Conservation (phyloP, 495 filamentous ascomycete species). For the Ramalina intermedia region DNA sequence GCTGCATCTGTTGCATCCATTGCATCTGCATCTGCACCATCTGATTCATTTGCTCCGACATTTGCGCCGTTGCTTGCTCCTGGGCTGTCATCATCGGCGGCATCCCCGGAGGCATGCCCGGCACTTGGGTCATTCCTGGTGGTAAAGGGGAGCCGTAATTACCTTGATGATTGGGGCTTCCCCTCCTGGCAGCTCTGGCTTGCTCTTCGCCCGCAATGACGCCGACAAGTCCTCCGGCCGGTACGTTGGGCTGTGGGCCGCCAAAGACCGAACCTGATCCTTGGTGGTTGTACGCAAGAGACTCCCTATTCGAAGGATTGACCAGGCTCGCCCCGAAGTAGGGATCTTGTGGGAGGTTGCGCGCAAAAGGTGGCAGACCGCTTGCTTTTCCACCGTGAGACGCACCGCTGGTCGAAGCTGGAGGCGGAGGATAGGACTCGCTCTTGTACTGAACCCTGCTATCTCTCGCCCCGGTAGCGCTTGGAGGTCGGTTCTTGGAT, state of each 20-base stretch:
- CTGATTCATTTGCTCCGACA: constrained; percentile 74
- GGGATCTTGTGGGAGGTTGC: constrained; percentile 75
- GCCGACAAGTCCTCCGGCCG: constrained; percentile 69
- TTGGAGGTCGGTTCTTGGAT: constrained; percentile 65
- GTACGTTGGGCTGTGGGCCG: constrained; percentile 32
- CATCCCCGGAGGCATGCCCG: constrained; percentile 23
- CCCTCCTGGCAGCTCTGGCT: constrained; percentile 58
- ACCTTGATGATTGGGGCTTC: constrained; percentile 54
- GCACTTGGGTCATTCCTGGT: constrained; percentile 20
- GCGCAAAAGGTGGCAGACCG: constrained; percentile 69
- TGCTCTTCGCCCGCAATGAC: constrained; percentile 81
- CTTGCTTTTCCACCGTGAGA: constrained; percentile 27
- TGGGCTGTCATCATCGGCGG: constrained; percentile 38
- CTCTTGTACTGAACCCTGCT: constrained; percentile 14
- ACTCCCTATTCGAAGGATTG: constrained; percentile 59
- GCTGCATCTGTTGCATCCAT: constrained; percentile 62
- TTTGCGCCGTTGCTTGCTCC: constrained; percentile 67
- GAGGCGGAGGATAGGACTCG: constrained; percentile 23
- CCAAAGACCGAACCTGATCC: constrained; percentile 45
- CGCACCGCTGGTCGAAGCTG: constrained; percentile 28
- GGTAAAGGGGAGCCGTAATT: constrained; percentile 29
- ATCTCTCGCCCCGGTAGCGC: constrained; percentile 41
- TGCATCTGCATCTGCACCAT: constrained; percentile 95
- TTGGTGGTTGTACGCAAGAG: constrained; percentile 44
- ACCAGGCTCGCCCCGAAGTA: constrained; percentile 75